These are phyloP conservation scores for Myxozyma geophila DNA, from an alignment of 805 yeast species.

Conservation along the genomic window DNA sequence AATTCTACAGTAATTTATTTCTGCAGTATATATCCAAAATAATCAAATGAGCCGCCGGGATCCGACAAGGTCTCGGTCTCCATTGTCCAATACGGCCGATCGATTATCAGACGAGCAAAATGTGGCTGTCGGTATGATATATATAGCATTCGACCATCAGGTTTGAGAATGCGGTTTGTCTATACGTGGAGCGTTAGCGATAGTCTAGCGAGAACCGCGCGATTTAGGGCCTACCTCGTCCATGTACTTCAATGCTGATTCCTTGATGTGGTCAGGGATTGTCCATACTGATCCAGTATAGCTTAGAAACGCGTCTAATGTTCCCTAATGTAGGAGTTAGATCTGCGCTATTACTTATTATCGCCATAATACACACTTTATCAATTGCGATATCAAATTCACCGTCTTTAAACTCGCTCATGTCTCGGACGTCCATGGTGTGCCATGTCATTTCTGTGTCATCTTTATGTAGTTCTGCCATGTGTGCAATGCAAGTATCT, in stretches of 20 bases:
- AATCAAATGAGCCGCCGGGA: slow-evolving; percentile 36
- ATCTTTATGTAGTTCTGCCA: slow-evolving; percentile 27
- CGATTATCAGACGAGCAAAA: slow-evolving; percentile 38
- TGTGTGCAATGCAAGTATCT: slow-evolving; percentile 38
- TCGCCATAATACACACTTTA: slow-evolving; percentile 22
- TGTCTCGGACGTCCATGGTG: slow-evolving; percentile 40
- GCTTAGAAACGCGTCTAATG: slow-evolving; percentile 40
- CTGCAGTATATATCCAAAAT: slow-evolving; percentile 34
- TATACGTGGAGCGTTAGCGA: neutral
- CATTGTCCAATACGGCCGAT: slow-evolving; percentile 36
- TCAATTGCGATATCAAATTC: slow-evolving; percentile 40
- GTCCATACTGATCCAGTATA: slow-evolving; percentile 42
- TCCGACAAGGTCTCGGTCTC: slow-evolving; percentile 27
- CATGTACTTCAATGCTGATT: slow-evolving; percentile 35
- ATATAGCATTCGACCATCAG: slow-evolving; percentile 36
- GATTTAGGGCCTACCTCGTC: slow-evolving; percentile 32
- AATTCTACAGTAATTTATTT: slow-evolving; percentile 8
- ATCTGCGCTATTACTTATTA: no score
- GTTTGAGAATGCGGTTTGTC: slow-evolving; percentile 38
- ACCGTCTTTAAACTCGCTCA: slow-evolving; percentile 30
- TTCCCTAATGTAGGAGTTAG: slow-evolving; percentile 29
- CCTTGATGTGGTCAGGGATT: slow-evolving; percentile 37
- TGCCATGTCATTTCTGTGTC: slow-evolving; percentile 40
- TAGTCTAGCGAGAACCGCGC: neutral
- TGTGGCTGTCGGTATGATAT: slow-evolving; percentile 42